Conservation (phyloP, 352 stramenopile species). For the Pythium graminicola region DNA sequence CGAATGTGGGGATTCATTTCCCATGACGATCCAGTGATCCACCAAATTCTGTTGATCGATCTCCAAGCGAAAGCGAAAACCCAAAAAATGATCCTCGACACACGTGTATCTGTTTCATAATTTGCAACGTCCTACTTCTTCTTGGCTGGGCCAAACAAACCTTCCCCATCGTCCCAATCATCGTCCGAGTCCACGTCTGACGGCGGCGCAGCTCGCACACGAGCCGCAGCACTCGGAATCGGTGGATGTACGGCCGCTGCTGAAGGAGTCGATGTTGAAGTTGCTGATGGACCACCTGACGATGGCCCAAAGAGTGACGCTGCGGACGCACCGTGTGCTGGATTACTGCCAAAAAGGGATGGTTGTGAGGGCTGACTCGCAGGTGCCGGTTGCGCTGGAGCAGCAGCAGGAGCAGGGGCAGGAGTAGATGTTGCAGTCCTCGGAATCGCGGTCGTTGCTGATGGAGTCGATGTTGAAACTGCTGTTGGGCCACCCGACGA, state of each 20-base stretch:
- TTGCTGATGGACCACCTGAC: constrained; percentile 4
- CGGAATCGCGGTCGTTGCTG: constrained; percentile 1
- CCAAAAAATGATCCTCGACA: constrained; percentile 1
- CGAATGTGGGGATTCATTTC: neutral
- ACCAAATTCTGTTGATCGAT: constrained; percentile 8
- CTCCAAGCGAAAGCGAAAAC: neutral
- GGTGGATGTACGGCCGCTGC: constrained; percentile 31
- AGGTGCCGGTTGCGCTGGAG: constrained; percentile 4
- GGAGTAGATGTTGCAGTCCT: too few relatives aligned
- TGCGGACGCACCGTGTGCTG: neutral
- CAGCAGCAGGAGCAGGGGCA: neutral
- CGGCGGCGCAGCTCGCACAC: constrained; percentile 36
- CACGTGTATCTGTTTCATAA: neutral
- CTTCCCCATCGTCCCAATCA: constrained; percentile 57
- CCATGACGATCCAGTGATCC: neutral
- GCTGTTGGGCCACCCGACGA: constrained; percentile 10
- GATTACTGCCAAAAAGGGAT: constrained; percentile 10
- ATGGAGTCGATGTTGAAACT: constrained; percentile 3
- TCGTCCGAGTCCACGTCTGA: constrained; percentile 42
- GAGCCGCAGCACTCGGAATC: constrained; percentile 40
- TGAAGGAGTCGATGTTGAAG: constrained; percentile 5
- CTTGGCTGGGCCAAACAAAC: constrained; percentile 45
- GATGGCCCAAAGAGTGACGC: constrained; percentile 27
- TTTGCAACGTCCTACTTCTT: too few relatives aligned
- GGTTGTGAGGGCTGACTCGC: neutral